phyloP scores from a whole-genome alignment of 2,329 filamentous ascomycete genomes.

The Paecilomyces sp. region DNA sequence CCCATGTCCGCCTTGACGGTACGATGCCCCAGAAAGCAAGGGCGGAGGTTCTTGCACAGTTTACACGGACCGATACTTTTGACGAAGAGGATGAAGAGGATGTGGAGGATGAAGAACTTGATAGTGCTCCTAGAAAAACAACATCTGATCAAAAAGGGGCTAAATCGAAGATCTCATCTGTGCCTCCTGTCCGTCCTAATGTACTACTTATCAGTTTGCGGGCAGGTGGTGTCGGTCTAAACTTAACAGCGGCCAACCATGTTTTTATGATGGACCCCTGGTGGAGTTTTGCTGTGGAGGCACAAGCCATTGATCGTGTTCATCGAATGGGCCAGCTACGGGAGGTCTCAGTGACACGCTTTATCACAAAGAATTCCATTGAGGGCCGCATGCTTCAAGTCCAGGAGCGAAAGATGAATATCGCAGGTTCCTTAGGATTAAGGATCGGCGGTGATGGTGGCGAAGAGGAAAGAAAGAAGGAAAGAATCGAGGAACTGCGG shows the following conservation, averaged over 20 bases:
- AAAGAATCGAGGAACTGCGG: slow-evolving; percentile 88
- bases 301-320: slow-evolving; percentile 94
- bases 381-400: slow-evolving; percentile 92
- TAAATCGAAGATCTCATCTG: slow-evolving; percentile 5
- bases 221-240: slow-evolving; percentile 89
- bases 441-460: slow-evolving; percentile 85
- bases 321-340: slow-evolving; percentile 92
- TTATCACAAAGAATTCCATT: slow-evolving; percentile 84
- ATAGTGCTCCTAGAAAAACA: background rate
- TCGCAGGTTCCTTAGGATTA: slow-evolving; percentile 90
- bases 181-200: slow-evolving; percentile 17
- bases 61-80: slow-evolving; percentile 44
- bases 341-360: slow-evolving; percentile 78
- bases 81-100: slow-evolving; percentile 29
- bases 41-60: slow-evolving; percentile 68
- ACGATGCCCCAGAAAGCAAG: slow-evolving; percentile 80
- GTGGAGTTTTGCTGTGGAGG: slow-evolving; percentile 97
- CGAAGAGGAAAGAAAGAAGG: slow-evolving; percentile 85
- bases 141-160: background rate
- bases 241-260: slow-evolving; percentile 77
- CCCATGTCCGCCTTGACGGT: slow-evolving; percentile 82
- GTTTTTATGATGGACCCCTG: slow-evolving; percentile 99
- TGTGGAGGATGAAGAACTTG: slow-evolving; percentile 22
- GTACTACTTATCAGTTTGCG: slow-evolving; percentile 78
- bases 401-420: slow-evolving; percentile 81